Conservation (phyloP, 2,329 filamentous ascomycete species). For the Geosmithia morbida region DNA sequence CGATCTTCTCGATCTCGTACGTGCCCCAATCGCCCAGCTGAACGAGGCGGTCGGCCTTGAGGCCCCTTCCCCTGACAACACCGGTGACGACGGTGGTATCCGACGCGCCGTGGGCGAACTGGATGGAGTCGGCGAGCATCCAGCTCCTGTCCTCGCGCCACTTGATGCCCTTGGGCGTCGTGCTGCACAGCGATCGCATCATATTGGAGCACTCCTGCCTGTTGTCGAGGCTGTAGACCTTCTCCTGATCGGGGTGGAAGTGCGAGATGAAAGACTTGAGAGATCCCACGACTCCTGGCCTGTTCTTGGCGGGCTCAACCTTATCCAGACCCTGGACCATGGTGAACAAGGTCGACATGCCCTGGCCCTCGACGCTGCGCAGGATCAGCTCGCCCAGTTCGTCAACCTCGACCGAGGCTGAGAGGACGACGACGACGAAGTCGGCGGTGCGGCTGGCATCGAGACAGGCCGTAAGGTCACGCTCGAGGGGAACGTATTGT, state of each 20-base stretch:
- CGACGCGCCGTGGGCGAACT: slow-evolving; percentile 48
- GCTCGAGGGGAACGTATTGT: slow-evolving; percentile 63
- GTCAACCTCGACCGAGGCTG: slow-evolving; percentile 72
- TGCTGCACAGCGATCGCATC: slow-evolving; percentile 81
- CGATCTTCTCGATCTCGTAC: slow-evolving; percentile 84
- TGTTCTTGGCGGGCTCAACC: slow-evolving; percentile 66
- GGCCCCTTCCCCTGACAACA: slow-evolving; percentile 66
- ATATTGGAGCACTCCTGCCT: slow-evolving; percentile 85
- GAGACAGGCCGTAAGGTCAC: slow-evolving; percentile 62
- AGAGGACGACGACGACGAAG: slow-evolving; percentile 78
- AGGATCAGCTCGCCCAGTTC: slow-evolving; percentile 73
- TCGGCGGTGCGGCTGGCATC: slow-evolving; percentile 83
- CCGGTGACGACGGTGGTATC: slow-evolving; percentile 67
- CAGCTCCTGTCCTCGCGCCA: slow-evolving; percentile 95
- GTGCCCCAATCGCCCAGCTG: slow-evolving; percentile 91
- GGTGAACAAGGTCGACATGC: slow-evolving; percentile 82
- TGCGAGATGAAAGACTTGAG: slow-evolving; percentile 87
- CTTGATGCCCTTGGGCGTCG: slow-evolving; percentile 80
- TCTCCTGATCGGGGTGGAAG: slow-evolving; percentile 87
- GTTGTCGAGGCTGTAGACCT: slow-evolving; percentile 76
- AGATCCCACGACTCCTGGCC: slow-evolving; percentile 61
- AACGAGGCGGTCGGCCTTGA: slow-evolving; percentile 82
- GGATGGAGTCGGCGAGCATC: slow-evolving; percentile 77
- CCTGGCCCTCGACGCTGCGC: slow-evolving; percentile 80
- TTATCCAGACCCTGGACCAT: slow-evolving; percentile 67